These are phyloP conservation scores for Wickerhamomyces rabaulensis DNA, from an alignment of 805 yeast genomes.

Conservation along the genomic window DNA sequence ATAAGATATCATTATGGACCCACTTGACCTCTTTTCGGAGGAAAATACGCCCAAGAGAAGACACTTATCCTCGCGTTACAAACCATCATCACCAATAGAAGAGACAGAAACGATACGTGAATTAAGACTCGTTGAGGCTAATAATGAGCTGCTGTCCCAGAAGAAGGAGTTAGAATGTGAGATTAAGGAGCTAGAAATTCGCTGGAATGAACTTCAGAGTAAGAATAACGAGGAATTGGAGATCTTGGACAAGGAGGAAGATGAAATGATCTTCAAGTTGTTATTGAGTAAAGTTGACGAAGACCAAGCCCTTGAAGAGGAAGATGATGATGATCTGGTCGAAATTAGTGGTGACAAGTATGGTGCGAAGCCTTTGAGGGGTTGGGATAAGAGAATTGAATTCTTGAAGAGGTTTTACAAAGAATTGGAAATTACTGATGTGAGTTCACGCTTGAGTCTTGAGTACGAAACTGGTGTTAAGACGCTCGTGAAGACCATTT, in stretches of 20 bases:
- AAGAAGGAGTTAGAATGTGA: slow-evolving; percentile 9
- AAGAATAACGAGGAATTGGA: slow-evolving; percentile 7
- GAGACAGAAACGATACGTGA: slow-evolving; percentile 1
- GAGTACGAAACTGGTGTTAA: slow-evolving; percentile 10
- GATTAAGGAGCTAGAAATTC: slow-evolving; percentile 13
- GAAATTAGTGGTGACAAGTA: slow-evolving; percentile 6
- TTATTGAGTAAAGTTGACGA: slow-evolving; percentile 1
- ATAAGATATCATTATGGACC: slow-evolving; percentile 2
- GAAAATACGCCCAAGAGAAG: not conserved
- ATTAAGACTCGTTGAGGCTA: not conserved
- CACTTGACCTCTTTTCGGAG: slow-evolving; percentile 8
- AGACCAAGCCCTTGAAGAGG: slow-evolving; percentile 2
- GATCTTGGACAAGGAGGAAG: slow-evolving; percentile 8
- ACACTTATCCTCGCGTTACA: slow-evolving; percentile 1
- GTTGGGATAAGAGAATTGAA: slow-evolving; percentile 19
- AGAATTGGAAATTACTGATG: slow-evolving; percentile 8
- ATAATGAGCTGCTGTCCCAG: slow-evolving; percentile 1
- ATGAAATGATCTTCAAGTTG: slow-evolving; percentile 7
- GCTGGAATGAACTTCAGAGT: slow-evolving; percentile 17
- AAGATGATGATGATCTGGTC: slow-evolving; percentile 4
- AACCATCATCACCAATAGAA: not conserved
- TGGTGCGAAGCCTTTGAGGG: slow-evolving; percentile 16
- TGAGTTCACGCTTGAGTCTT: slow-evolving; percentile 13
- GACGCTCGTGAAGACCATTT: slow-evolving; percentile 14
- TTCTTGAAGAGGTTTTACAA: slow-evolving; percentile 22